phyloP scores from a whole-genome alignment of 495 filamentous ascomycete genomes.

The Lophiotrema nucula region DNA sequence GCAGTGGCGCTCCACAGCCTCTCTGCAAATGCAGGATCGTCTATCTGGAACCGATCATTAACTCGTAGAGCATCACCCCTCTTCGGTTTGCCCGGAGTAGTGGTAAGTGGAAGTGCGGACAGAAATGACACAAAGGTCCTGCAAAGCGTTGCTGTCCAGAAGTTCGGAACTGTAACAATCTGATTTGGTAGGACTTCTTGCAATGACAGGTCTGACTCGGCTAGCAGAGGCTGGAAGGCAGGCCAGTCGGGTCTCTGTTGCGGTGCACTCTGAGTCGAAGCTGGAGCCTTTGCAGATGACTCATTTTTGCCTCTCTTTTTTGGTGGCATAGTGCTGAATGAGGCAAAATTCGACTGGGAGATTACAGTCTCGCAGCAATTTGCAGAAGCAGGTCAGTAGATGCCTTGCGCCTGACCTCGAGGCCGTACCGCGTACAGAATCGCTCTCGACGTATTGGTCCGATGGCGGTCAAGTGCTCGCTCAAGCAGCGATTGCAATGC shows the following conservation, averaged over 20 bases:
- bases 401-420: no score
- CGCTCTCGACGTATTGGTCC: no score
- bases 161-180: conserved; percentile 72
- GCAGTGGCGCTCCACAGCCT: conserved; percentile 53
- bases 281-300: neutral
- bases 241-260: conserved; percentile 67
- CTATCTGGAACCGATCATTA: conserved; percentile 86
- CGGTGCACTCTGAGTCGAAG: neutral
- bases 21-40: conserved; percentile 73
- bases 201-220: conserved; percentile 62
- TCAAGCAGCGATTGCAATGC: no score
- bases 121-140: conserved; percentile 79
- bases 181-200: conserved; percentile 61
- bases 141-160: conserved; percentile 79
- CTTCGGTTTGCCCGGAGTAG: conserved; percentile 82
- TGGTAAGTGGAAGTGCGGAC: conserved; percentile 67
- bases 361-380: no score
- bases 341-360: neutral
- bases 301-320: conserved; percentile 22
- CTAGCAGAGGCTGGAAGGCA: conserved; percentile 68
- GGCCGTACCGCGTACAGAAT: no score
- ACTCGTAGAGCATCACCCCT: conserved; percentile 80
- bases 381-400: no score
- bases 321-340: conserved; percentile 15
- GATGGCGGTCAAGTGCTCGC: no score